Percentiles rank a stretch among this genome's conserved stretches.
Conservation (phyloP, 352 stramenopile species). For the Globisporangium paddicum region DNA sequence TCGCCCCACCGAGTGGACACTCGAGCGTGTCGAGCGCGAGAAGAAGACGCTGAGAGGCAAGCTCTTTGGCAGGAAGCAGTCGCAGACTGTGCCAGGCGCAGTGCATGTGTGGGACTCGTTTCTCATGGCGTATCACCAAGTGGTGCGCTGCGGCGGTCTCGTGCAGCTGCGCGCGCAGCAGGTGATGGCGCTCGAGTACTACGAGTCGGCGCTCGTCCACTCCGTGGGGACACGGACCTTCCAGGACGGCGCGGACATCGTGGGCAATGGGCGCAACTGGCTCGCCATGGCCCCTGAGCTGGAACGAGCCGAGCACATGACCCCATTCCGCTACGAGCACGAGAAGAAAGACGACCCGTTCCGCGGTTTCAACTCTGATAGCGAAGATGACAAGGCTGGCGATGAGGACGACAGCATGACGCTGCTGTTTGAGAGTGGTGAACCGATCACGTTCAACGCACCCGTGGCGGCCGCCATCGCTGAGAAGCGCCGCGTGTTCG, state of each 20-base stretch:
- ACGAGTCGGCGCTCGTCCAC: constrained; percentile 46
- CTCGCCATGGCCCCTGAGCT: constrained; percentile 19
- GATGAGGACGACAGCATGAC: background rate
- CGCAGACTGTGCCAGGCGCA: background rate
- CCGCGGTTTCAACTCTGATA: background rate
- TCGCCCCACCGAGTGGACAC: constrained; percentile 37
- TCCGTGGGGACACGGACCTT: constrained; percentile 18
- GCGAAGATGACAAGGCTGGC: background rate
- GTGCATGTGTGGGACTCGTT: constrained; percentile 26
- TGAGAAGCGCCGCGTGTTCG: background rate
- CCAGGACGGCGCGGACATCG: constrained; percentile 25
- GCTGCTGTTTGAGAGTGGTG: constrained; percentile 10
- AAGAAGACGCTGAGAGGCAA: constrained; percentile 19
- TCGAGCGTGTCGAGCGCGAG: constrained; percentile 41
- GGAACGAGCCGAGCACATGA: background rate
- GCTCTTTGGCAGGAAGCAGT: constrained; percentile 15
- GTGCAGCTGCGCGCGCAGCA: constrained; percentile 46
- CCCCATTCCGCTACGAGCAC: constrained; percentile 8
- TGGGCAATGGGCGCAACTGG: constrained; percentile 49
- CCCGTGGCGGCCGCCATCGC: background rate
- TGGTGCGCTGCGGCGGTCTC: constrained; percentile 35
- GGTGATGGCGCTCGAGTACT: constrained; percentile 50
- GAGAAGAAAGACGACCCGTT: background rate
- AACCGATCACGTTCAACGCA: background rate
- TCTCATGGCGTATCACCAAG: constrained; percentile 28